Base-by-base conservation (phyloP, 257 asterid species). In the Osmanthus fragrans region DNA sequence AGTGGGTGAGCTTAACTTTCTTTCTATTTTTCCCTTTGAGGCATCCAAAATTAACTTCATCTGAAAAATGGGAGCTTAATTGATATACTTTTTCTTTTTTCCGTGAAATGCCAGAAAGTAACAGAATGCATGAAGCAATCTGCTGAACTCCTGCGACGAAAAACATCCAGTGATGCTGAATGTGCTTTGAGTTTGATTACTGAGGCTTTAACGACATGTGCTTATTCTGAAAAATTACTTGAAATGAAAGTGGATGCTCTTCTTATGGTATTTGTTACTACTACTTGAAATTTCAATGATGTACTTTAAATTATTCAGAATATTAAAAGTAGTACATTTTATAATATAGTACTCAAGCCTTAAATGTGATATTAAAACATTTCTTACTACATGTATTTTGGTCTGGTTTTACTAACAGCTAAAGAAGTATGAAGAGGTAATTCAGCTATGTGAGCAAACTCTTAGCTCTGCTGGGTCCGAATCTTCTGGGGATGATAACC, bases 171-270 rank as follows among this genome's bases (percentile, higher is more conserved):
- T 86, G 96, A 89, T 84, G 75, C 86, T 21, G 97, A 90, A 36
- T 79, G 76, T 82, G 98, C 97, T 65, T 71, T 89, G 87, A 80
- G 81, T 81, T 77, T 88, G 72, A 85, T 96, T 82, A 80, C 90
- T 64, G 95, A 92, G 85, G 97, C 91, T 76, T 87, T 96, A 85
- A 40, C 36, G 29, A 92, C 93, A 80, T 90, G 99, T 89, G 83
- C 94, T 74, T 85, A 78, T 72, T 89, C 97, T 7, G 94, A 84
- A 70, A 84, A 82, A 65, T 82, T 96, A 75, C 88, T 93, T 78
- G 94, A 92, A 80, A 87, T 84, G 90, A 96, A 96, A 85, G 98
- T 86, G 76, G 92, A 89, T 73, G 90, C 94, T 84, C 96, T 96
- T 88, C 88, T 92, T 80, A 82, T 81, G 98, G 99, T 95, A 81